These are phyloP conservation scores for Podosphaera xanthii DNA, from an alignment of 2,329 filamentous ascomycete species.

Conservation along the genomic window DNA sequence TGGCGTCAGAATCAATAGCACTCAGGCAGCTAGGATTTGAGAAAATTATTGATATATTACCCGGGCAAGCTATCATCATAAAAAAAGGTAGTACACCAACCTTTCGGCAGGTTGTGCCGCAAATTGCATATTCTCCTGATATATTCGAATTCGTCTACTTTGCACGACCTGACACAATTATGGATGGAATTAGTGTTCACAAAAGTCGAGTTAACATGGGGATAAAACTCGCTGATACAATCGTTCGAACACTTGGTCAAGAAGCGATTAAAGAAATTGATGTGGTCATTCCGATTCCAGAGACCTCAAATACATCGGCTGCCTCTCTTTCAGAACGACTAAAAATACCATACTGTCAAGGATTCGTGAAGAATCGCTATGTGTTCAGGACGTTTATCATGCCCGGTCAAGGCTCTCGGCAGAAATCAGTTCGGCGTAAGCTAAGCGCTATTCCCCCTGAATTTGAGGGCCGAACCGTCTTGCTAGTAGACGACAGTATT, in stretches of 20 bases:
- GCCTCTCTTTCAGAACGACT: conserved; percentile 52
- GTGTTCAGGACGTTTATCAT: conserved; percentile 76
- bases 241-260: conserved; percentile 42
- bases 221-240: conserved; percentile 50
- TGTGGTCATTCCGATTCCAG: conserved; percentile 61
- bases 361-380: conserved; percentile 76
- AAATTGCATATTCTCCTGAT: conserved; percentile 55
- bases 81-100: conserved; percentile 52
- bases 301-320: conserved; percentile 65
- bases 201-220: conserved; percentile 75
- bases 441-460: conserved; percentile 70
- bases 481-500: conserved; percentile 75
- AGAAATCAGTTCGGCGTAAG: conserved; percentile 77
- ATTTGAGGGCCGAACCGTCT: conserved; percentile 58
- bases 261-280: conserved; percentile 57
- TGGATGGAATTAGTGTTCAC: conserved; percentile 76
- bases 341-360: conserved; percentile 55
- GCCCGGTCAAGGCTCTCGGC: conserved; percentile 56
- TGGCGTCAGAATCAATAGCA: conserved; percentile 75
- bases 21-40: conserved; percentile 60
- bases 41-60: conserved; percentile 53
- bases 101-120: conserved; percentile 50
- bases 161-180: conserved; percentile 55
- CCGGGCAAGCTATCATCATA: conserved; percentile 70
- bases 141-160: conserved; percentile 83